Base-by-base conservation (phyloP, 306 rosid genomes). In the Parietaria judaica region DNA sequence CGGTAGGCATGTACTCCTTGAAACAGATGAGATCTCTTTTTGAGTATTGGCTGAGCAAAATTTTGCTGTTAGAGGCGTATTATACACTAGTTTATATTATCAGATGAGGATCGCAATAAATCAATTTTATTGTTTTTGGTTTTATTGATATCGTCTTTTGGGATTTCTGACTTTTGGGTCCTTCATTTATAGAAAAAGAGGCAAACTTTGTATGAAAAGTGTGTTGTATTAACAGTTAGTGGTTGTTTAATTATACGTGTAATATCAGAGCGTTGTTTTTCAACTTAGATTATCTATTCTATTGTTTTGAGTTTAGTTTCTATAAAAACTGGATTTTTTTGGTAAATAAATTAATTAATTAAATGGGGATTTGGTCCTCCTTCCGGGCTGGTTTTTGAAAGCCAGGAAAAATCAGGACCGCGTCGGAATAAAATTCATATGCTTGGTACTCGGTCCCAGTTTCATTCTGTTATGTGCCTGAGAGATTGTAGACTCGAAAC, bases 1-100 rank as follows among this genome's bases (percentile, higher is more conserved):
- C 36, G 43, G 53, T 36, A 51, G 35, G 14, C 49, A 46, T 52
- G 48, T 51, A 49, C 11, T 49, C 70, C 14, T 14, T 35, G 45
- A 41, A 41, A 8, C 45, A 4, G 7, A 34, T 49, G 37, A 50
- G 34, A 46, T 61, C 53, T 50, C 51, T 63, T 38, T 38, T 37
- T 31, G 15, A 60, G 72, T 47, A 60, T 3, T 41, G 45, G 57
- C 52, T 34, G 31, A 66, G 59, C 62, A 48, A 55, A 72, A 56
- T 72, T 72, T 72, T 66, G 64, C 16, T 47, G 23, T 47, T 14
- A 54, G 60, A 66, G 64, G 72, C 58, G 34, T 64, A 70, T 39
- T 54, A 23, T 23, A 17, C 34, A 59, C 51, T 36, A 36, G 56
- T 46, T 59, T 51, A 59, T 11, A 35, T 59, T 46, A 43, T 15